Base-by-base conservation (phyloP, 345 rosid genomes). In the Salix arbutifolia region DNA sequence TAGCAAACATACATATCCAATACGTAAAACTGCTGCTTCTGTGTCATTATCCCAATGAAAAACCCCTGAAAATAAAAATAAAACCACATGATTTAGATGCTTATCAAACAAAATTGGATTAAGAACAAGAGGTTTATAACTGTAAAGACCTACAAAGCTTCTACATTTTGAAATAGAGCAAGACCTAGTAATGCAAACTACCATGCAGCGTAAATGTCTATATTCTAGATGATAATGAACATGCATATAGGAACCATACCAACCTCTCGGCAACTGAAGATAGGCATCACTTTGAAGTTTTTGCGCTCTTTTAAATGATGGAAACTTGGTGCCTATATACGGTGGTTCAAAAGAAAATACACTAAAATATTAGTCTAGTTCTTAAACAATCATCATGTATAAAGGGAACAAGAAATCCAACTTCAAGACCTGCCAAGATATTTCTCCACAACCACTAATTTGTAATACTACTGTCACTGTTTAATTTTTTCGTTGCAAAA, bases 1-100 rank as follows among this genome's bases (percentile, higher is more conserved):
- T 50, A 19, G 56, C 33, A 67, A 77, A 83, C 97, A 85, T 91
- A 94, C 98, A 88, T 81, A 85, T 75, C 98, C 98, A 84, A 94
- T 66, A 25, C 97, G 97, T 81, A 94, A 88, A 50, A 38, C 71
- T 84, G 84, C 93, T 70, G 97, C 95, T 79, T 94, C 98, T 87
- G 86, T 88, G 77, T 92, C 97, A 79, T 93, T 83, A 7, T 85
- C 80, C 96, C 93, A 89, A 77, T 56, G 82, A 30, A 89, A 73
- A 71, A 86, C 82, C 82, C 90, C 98, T 94, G 90, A 83, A 83
- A 82, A 73, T 65, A 52, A 62, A 26, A 48, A 40, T 17, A 12
- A 42, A 35, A 35, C 48, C 67, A 70, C 21, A 33, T 62, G 65
- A 58, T 53, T 53, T 53, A 53, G 60, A 53, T 53, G 60, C 23